Conservation (phyloP, 768 basidiomycete genomes). For the Boletellus ananiceps region DNA sequence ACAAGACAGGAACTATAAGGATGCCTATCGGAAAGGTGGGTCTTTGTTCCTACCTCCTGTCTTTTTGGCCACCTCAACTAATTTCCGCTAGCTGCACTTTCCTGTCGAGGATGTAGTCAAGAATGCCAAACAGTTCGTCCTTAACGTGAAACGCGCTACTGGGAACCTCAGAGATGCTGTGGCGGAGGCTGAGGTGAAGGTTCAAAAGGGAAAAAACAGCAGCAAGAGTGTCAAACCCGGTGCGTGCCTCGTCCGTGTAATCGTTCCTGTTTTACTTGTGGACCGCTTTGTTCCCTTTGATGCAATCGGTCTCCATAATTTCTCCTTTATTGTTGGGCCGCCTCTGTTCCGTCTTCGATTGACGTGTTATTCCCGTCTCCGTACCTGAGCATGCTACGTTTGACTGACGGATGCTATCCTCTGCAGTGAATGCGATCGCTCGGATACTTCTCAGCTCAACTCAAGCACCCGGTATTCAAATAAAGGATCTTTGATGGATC, state of each 20-base stretch:
- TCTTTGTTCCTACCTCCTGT: slow-evolving; percentile 1
- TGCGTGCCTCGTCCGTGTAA: slow-evolving; percentile 13
- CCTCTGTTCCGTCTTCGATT: slow-evolving; percentile 11
- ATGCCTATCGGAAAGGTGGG: slow-evolving; percentile 75
- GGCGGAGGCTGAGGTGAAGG: slow-evolving; percentile 37
- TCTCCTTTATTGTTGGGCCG: slow-evolving; percentile 1
- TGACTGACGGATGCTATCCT: slow-evolving; percentile 9
- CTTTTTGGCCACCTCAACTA: neutral
- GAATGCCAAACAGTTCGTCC: slow-evolving; percentile 75
- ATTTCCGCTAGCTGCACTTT: slow-evolving; percentile 56
- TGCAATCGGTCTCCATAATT: neutral
- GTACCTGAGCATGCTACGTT: neutral
- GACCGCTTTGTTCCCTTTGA: neutral
- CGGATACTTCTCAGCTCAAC: slow-evolving; percentile 81
- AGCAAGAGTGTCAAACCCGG: slow-evolving; percentile 44
- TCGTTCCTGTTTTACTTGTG: neutral
- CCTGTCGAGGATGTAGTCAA: slow-evolving; percentile 69
- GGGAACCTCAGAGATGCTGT: slow-evolving; percentile 56
- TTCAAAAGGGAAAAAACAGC: slow-evolving; percentile 34
- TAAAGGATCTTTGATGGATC: slow-evolving; percentile 61
- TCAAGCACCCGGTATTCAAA: slow-evolving; percentile 85
- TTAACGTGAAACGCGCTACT: slow-evolving; percentile 68
- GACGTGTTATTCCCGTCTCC: slow-evolving; percentile 6
- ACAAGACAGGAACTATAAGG: slow-evolving; percentile 79
- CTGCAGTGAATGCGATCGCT: slow-evolving; percentile 66